Evolutionary conservation across 306 rosid genomes (phyloP), one percentile per base, ranked within the genome.

Genomic region (Trifolium dubium): DNA sequence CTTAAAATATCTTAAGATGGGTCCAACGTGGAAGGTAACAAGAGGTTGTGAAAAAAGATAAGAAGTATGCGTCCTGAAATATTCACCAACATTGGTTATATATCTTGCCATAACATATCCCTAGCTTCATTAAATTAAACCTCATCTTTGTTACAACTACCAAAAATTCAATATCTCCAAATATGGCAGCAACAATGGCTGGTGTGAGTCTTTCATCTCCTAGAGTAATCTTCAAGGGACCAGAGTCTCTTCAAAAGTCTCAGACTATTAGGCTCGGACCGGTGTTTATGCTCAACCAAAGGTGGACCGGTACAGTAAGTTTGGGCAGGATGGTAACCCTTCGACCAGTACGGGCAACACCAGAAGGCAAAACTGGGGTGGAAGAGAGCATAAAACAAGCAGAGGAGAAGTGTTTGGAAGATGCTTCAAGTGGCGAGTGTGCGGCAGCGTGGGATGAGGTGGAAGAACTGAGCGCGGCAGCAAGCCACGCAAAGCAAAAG

Each of bases 381-480:
- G 89, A 64, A 59, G 89, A 91, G 80, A 93, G 98, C 86, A 88
- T 93, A 54, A 91, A 91, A 94, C 74, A 73, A 1, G 98, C 98
- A 2, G 89, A 89, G 87, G 86, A 83, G 80, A 10, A 90, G 0
- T 93, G 98, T 83, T 68, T 90, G 0, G 97, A 49, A 1, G 81
- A 88, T 58, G 92, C 90, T 10, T 80, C 68, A 0, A 87, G 89
- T 64, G 92, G 96, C 0, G 98, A 94, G 83, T 94, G 98, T 70
- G 95, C 78, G 73, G 98, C 96, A 13, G 98, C 98, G 0, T 94
- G 98, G 98, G 98, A 94, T 49, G 95, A 88, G 78, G 98, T 94
- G 75, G 98, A 94, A 96, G 98, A 94, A 85, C 90, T 89, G 18
- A 94, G 98, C 66, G 98, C 98, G 10, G 97, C 97, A 7, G 98